These are phyloP conservation scores for Parachlorella kessleri DNA, from an alignment of 139 green algal species.

Conservation along the genomic window DNA sequence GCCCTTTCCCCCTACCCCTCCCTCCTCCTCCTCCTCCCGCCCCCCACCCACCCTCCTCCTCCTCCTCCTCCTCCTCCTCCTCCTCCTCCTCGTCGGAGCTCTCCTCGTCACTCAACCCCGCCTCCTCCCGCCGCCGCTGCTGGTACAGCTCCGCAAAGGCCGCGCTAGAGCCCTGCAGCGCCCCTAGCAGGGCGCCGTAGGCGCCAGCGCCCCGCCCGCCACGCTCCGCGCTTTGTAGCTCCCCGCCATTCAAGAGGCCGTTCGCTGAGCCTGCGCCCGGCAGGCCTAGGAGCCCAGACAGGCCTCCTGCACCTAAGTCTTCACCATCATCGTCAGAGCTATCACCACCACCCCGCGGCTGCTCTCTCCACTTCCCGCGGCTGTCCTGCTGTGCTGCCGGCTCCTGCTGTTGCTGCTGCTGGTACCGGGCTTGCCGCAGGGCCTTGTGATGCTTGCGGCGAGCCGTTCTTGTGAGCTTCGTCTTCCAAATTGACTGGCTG, in stretches of 20 bases:
- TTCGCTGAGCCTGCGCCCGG: too few relatives aligned
- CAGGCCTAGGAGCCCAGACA: too few relatives aligned
- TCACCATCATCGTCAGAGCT: too few relatives aligned
- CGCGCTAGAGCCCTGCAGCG: constrained; percentile 1
- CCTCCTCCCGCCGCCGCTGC: constrained; percentile 35
- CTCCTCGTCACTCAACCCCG: constrained; percentile 17
- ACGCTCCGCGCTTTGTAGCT: too few relatives aligned
- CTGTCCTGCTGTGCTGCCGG: not conserved
- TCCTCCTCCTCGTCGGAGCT: not conserved
- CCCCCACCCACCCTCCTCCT: not conserved
- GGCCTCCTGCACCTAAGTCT: too few relatives aligned
- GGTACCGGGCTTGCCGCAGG: not conserved
- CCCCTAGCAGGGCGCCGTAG: constrained; percentile 28
- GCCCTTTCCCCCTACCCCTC: not conserved
- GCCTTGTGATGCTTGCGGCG: constrained; percentile 32
- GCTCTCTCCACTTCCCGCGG: not conserved
- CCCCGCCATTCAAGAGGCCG: too few relatives aligned
- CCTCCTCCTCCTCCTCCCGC: not conserved
- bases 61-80: not conserved
- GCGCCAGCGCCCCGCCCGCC: not conserved
- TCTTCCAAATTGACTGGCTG: too few relatives aligned
- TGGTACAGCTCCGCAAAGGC: constrained; percentile 18
- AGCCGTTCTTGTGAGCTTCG: constrained; percentile 28
- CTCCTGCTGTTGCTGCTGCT: not conserved
- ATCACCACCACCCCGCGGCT: too few relatives aligned